These are phyloP conservation scores for Colletotrichum abscissum DNA, from an alignment of 2,329 filamentous ascomycete genomes.

Conservation along the genomic window DNA sequence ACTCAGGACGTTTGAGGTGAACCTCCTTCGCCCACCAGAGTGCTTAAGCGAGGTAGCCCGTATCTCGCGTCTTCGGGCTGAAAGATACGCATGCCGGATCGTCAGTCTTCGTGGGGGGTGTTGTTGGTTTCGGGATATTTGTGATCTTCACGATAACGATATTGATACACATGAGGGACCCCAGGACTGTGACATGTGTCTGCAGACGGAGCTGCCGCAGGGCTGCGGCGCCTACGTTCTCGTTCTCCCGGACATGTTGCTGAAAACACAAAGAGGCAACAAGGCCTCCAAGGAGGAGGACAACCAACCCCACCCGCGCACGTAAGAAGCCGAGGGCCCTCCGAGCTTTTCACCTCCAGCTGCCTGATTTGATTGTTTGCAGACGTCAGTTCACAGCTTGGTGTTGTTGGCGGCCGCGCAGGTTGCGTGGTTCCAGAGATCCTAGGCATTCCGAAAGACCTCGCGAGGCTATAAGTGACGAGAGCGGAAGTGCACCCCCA, in stretches of 20 bases:
- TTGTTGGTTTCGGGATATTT: neutral
- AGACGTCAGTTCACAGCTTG: neutral
- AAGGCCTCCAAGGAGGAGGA: neutral
- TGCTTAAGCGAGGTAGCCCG: neutral
- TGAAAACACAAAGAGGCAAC: conserved; percentile 26
- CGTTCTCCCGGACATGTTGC: conserved; percentile 12
- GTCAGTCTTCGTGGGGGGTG: neutral
- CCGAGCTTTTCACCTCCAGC: conserved; percentile 4
- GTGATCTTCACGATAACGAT: conserved; percentile 15
- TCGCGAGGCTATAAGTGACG: neutral
- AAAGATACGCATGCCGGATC: conserved; percentile 5
- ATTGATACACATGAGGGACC: neutral
- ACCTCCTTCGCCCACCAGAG: neutral
- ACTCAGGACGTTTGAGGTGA: neutral
- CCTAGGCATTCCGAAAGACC: neutral
- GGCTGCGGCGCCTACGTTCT: conserved; percentile 14
- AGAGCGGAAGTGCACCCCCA: conserved; percentile 8
- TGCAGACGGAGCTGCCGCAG: conserved; percentile 20
- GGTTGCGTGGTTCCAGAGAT: neutral
- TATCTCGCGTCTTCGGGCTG: conserved; percentile 3
- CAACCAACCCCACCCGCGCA: conserved; percentile 9
- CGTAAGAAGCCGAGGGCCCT: conserved; percentile 21
- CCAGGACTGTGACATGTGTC: neutral
- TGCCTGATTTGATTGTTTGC: conserved; percentile 6
- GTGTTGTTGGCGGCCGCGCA: neutral